phyloP scores from a whole-genome alignment of 495 filamentous ascomycete species.

The Staphylotrichum longicolle region DNA sequence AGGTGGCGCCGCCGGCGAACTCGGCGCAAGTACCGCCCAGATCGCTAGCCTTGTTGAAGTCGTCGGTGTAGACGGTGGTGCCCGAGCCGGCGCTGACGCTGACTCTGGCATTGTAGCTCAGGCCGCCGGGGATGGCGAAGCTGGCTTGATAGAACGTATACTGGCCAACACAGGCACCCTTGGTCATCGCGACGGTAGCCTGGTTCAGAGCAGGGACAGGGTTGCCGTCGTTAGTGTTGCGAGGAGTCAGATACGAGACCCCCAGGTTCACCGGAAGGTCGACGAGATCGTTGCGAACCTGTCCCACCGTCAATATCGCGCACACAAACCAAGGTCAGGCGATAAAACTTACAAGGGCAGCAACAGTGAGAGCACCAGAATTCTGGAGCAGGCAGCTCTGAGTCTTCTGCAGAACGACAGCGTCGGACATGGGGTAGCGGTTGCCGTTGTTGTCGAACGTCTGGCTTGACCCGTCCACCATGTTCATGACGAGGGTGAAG shows the following conservation, averaged over 20 bases:
- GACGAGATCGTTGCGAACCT: slow-evolving; percentile 52
- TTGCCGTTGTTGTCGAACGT: slow-evolving; percentile 50
- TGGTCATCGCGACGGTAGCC: slow-evolving; percentile 45
- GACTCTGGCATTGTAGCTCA: slow-evolving; percentile 49
- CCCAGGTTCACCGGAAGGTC: slow-evolving; percentile 42
- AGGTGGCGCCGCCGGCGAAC: slow-evolving; percentile 31
- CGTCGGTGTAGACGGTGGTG: slow-evolving; percentile 31
- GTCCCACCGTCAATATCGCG: background rate
- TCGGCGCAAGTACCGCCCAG: slow-evolving; percentile 42
- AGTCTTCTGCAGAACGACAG: slow-evolving; percentile 43
- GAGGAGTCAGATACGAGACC: slow-evolving; percentile 51
- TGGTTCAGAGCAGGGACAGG: slow-evolving; percentile 50
- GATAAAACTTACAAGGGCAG: slow-evolving; percentile 38
- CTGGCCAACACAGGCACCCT: slow-evolving; percentile 48
- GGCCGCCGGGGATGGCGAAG: slow-evolving; percentile 45
- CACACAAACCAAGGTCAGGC: background rate
- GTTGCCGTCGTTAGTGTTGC: slow-evolving; percentile 37
- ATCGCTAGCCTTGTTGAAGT: slow-evolving; percentile 43
- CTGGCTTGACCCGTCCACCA: slow-evolving; percentile 42
- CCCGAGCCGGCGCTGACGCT: slow-evolving; percentile 46
- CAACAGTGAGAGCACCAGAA: slow-evolving; percentile 41
- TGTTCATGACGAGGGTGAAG: slow-evolving; percentile 43
- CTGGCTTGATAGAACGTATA: slow-evolving; percentile 55
- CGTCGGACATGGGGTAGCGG: slow-evolving; percentile 44
- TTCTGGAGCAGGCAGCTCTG: slow-evolving; percentile 48